These are phyloP conservation scores for Wallemia mellicola DNA, from an alignment of 1,284 basidiomycete genomes.

Conservation along the genomic window DNA sequence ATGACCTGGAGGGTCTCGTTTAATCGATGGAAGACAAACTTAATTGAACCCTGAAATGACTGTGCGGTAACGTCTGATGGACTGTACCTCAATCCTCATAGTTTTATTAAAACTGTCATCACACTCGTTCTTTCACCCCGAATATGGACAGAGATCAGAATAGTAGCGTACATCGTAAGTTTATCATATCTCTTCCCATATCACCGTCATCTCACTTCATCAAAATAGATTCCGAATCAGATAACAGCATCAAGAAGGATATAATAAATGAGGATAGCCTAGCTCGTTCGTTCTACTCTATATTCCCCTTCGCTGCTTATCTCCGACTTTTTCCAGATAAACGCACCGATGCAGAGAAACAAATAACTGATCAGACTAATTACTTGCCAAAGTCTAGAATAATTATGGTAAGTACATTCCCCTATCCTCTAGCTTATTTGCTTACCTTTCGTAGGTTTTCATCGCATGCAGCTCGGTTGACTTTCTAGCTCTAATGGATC, in stretches of 20 bases:
- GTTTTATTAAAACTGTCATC: background rate
- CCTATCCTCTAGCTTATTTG: background rate
- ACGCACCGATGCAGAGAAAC: background rate
- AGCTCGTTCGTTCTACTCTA: background rate
- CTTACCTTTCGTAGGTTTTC: background rate
- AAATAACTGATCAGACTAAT: slow-evolving; percentile 1
- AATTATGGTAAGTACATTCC: background rate
- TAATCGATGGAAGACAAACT: too few species aligned
- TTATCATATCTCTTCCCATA: background rate
- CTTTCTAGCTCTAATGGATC: slow-evolving; percentile 1
- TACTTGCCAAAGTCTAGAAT: background rate
- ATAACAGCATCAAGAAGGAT: background rate
- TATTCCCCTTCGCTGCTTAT: background rate
- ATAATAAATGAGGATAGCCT: background rate
- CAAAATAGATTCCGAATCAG: background rate
- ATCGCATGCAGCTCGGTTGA: background rate
- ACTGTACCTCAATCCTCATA: background rate
- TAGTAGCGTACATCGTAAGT: background rate
- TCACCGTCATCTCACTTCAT: background rate
- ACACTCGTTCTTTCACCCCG: too few species aligned
- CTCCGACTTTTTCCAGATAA: background rate
- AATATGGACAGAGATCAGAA: too few species aligned
- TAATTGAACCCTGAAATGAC: background rate
- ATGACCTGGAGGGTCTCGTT: background rate
- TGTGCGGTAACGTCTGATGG: background rate